These are phyloP conservation scores for Lecanicillium sp. DNA, from an alignment of 2,329 filamentous ascomycete species.

Conservation along the genomic window DNA sequence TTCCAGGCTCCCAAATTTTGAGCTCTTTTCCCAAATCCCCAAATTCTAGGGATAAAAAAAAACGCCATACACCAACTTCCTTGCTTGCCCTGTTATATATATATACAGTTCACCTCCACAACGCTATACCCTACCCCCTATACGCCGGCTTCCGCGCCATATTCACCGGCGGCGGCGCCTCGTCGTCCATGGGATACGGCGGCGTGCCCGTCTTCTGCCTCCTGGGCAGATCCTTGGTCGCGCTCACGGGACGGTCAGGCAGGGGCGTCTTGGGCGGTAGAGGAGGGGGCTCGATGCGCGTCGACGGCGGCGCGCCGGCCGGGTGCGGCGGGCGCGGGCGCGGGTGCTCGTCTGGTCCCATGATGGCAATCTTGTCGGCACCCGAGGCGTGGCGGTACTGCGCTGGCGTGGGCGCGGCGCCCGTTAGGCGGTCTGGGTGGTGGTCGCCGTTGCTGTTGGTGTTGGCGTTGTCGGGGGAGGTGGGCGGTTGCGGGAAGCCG, in stretches of 20 bases:
- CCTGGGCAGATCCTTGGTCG: neutral
- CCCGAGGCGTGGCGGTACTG: constrained; percentile 52
- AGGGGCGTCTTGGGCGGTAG: constrained; percentile 73
- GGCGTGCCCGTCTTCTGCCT: constrained; percentile 35
- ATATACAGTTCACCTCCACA: too few species aligned
- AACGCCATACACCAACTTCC: neutral
- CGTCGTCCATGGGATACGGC: constrained; percentile 77
- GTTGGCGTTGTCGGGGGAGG: constrained; percentile 19
- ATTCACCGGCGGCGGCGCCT: constrained; percentile 76
- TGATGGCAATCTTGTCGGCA: constrained; percentile 61
- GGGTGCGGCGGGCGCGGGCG: constrained; percentile 26
- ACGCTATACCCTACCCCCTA: constrained; percentile 36
- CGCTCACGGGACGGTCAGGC: constrained; percentile 32
- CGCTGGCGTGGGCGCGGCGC: constrained; percentile 48
- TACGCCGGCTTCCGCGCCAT: constrained; percentile 80
- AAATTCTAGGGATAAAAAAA: too few species aligned
- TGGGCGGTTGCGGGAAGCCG: constrained; percentile 20
- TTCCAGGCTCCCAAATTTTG: too few species aligned
- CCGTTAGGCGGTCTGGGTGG: constrained; percentile 45
- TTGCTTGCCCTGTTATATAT: too few species aligned
- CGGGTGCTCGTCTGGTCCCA: constrained; percentile 50
- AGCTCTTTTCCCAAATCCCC: too few species aligned
- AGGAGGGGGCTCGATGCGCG: constrained; percentile 55
- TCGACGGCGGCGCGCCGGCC: constrained; percentile 19
- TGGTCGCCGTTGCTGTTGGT: constrained; percentile 30